These are phyloP conservation scores for Zychaea mexicana DNA, from an alignment of 371 early-diverging fungal genomes.

Conservation along the genomic window DNA sequence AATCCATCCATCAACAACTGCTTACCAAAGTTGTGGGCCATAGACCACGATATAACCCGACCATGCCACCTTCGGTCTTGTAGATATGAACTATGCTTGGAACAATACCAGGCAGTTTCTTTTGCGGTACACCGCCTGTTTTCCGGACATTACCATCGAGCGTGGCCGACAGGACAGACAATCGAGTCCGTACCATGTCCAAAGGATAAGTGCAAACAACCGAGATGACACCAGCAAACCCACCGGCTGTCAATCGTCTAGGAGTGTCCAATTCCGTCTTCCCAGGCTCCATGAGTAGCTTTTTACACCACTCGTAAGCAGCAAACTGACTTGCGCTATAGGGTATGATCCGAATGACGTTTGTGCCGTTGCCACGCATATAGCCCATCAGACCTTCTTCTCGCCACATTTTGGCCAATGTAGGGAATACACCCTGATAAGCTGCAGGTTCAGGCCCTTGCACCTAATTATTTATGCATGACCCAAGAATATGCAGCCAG, in stretches of 20 bases:
- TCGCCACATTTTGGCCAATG: slow-evolving; percentile 80
- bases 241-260: slow-evolving; percentile 78
- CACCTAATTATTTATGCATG: slow-evolving; percentile 45
- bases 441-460: slow-evolving; percentile 71
- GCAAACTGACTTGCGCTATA: slow-evolving; percentile 92
- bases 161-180: slow-evolving; percentile 75
- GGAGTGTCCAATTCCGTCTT: slow-evolving; percentile 74
- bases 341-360: slow-evolving; percentile 90
- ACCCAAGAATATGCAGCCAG: slow-evolving; percentile 1
- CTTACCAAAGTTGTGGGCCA: slow-evolving; percentile 80
- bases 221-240: slow-evolving; percentile 82
- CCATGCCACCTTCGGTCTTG: slow-evolving; percentile 76
- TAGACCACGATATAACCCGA: slow-evolving; percentile 85
- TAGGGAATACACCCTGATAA: slow-evolving; percentile 74
- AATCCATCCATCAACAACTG: background rate
- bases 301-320: slow-evolving; percentile 80
- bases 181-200: slow-evolving; percentile 86
- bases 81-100: slow-evolving; percentile 70
- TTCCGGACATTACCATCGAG: slow-evolving; percentile 20
- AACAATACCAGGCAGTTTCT: slow-evolving; percentile 71
- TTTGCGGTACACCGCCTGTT: slow-evolving; percentile 13
- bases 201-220: slow-evolving; percentile 88
- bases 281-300: slow-evolving; percentile 66
- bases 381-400: slow-evolving; percentile 87
- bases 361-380: slow-evolving; percentile 93